Base-by-base conservation (phyloP, 129 eudicot genomes). In the Pittosporum tobira region DNA sequence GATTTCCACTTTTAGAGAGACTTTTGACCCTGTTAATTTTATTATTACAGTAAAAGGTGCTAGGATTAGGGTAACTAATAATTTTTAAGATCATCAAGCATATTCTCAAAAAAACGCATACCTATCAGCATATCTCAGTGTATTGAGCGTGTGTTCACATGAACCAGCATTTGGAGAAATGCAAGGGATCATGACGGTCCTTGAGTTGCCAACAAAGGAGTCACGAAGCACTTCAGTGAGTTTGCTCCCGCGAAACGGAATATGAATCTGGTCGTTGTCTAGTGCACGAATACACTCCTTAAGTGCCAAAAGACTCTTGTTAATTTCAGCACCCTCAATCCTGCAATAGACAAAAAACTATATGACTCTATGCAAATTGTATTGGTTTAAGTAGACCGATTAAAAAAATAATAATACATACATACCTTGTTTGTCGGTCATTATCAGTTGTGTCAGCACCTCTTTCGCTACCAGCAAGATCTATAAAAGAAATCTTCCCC, bases 391-490 rank as follows among this genome's bases (percentile, higher is more conserved):
- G n/a, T n/a, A n/a, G n/a, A n/a, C n/a, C n/a, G n/a, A n/a, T n/a
- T n/a, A 40, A 10, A 18, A 7, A 14, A 31, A 55, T 16, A 1
- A 6, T 26, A 26, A 38, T n/a, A 22, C 18, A n/a, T 38, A 30
- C 59, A 59, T 81, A 88, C 96, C 96, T 46, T 66, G 96, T 88
- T 73, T 88, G 96, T 23, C 96, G 87, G 65, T 88, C 96, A 72
- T 88, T 88, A 79, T 88, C 96, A 59, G 96, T 88, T 26, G 96
- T 88, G 71, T 88, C 96, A 62, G 96, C 96, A 48, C 96, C 96
- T 76, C 96, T 84, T 79, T 88, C 96, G 60, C 96, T 88, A 49
- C 96, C 96, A 72, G 96, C 96, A 61, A 88, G 96, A 81, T 88
- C 96, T 68, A 88, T 88, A 47, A 88, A 88, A 34, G 96, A 88